These are phyloP conservation scores for Castanea mollissima DNA, from an alignment of 306 rosid genomes.

Conservation along the genomic window DNA sequence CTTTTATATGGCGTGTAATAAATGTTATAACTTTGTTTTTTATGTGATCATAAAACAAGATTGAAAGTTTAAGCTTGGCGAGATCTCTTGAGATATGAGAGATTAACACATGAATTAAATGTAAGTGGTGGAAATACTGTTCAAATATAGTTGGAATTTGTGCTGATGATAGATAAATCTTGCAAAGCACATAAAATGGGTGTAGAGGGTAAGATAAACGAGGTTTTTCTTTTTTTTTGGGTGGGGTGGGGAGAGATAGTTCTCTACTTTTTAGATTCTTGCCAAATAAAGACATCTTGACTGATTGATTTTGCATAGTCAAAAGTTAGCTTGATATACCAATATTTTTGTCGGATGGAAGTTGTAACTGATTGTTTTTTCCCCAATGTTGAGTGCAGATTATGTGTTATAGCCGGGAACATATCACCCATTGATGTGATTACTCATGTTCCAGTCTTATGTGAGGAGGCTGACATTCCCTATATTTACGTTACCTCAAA, in stretches of 20 bases:
- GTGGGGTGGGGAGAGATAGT: background rate
- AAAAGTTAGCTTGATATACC: background rate
- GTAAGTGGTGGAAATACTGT: background rate
- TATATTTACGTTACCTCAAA: constrained; percentile 77
- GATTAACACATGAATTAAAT: background rate
- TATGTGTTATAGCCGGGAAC: constrained; percentile 92
- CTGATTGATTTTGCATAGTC: background rate
- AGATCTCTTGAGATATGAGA: background rate
- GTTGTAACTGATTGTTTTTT: background rate
- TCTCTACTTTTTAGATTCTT: background rate
- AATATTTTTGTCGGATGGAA: background rate
- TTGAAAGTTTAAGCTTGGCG: background rate
- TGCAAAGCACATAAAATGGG: background rate
- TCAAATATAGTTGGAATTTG: background rate
- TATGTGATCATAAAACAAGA: background rate
- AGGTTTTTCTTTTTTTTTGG: background rate
- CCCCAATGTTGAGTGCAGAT: constrained; percentile 38
- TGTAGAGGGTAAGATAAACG: background rate
- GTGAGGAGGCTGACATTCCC: constrained; percentile 84
- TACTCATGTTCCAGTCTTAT: constrained; percentile 84
- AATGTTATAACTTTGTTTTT: background rate
- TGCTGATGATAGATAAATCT: background rate
- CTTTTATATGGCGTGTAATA: background rate
- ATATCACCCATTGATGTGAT: constrained; percentile 94
- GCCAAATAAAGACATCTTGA: no score